phyloP scores from a whole-genome alignment of 495 filamentous ascomycete species.

The Hyaloscypha hepaticicola region DNA sequence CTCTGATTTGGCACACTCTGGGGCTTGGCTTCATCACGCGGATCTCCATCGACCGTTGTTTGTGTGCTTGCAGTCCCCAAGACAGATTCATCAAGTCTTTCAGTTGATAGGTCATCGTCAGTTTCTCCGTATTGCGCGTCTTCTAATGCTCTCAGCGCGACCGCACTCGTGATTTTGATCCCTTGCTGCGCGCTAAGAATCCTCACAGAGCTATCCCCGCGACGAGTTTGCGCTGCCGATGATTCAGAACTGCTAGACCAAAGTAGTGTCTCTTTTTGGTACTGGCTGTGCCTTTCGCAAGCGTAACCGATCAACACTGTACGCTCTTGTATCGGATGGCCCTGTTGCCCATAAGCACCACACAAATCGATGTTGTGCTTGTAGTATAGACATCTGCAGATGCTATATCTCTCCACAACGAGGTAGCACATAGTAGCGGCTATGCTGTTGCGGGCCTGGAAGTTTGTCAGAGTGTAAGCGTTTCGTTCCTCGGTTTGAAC shows the following conservation, averaged over 20 bases:
- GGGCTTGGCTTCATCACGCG: background rate
- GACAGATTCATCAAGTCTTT: constrained; percentile 9
- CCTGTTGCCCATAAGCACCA: constrained; percentile 63
- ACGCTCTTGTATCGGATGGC: constrained; percentile 70
- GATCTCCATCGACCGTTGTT: background rate
- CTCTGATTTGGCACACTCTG: background rate
- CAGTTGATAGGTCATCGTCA: background rate
- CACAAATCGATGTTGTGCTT: constrained; percentile 75
- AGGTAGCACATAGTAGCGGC: constrained; percentile 59
- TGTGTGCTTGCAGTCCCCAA: background rate
- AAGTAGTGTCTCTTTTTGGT: background rate
- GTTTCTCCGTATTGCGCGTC: background rate
- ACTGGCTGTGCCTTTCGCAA: constrained; percentile 55
- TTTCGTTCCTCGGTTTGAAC: no score
- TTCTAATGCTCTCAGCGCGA: constrained; percentile 6
- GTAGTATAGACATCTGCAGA: constrained; percentile 81
- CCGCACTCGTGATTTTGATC: constrained; percentile 6
- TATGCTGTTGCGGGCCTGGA: no score
- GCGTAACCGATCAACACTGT: constrained; percentile 78
- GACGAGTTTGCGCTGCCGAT: no score
- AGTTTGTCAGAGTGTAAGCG: no score
- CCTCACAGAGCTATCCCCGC: no score
- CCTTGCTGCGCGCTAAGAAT: background rate
- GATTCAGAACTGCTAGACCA: no score
- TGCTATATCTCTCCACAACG: constrained; percentile 72